Evolutionary conservation across 108 stramenopile species (phyloP), one percentile per base, ranked within the genome.

Genomic region (Cylindrotheca fusiformis): DNA sequence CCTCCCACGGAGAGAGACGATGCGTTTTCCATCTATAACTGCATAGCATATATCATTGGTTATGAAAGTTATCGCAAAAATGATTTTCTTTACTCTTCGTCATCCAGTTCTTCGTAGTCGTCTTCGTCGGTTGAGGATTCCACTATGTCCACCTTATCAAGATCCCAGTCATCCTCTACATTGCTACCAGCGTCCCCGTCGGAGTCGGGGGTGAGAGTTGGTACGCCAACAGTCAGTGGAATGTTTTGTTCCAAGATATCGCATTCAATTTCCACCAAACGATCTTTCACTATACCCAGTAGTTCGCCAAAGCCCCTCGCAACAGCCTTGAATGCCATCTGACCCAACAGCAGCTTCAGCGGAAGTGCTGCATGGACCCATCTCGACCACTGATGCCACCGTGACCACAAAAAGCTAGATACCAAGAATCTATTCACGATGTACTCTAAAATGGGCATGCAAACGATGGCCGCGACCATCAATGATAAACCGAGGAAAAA

Each of bases 281-380:
- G 69, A 32, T 90, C 84, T 36, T 85, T 73, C 3, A 88, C 77
- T 18, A 46, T 25, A 18, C 47, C 52, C 47, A 82, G 80, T 54
- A 94, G 33, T 24, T 71, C 72, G 19, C 45, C 48, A 65, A 88
- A 90, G 18, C 52, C 8, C 14, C 30, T 47, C 3, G 75, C 76
- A 24, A 84, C 27, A 24, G 60, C 65, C 68, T 87, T 88, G 82
- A 76, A 83, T 5, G 54, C 77, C 72, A 85, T 66, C 71, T 94
- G 93, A 25, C 77, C 84, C 49, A 91, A 29, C 14, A 41, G 14
- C 36, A 94, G 73, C 64, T 94, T 94, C 52, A 94, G 65, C 14
- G 93, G 93, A 47, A 94, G 80, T 0, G 87, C 87, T 2, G 90
- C 88, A 57, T 87, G 80, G 4, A 74, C 78, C 44, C 85, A 75